Percentiles rank a stretch among this genome's conserved stretches.
Conservation (phyloP, 2,329 filamentous ascomycete genomes). For the Colletotrichum tofieldiae region DNA sequence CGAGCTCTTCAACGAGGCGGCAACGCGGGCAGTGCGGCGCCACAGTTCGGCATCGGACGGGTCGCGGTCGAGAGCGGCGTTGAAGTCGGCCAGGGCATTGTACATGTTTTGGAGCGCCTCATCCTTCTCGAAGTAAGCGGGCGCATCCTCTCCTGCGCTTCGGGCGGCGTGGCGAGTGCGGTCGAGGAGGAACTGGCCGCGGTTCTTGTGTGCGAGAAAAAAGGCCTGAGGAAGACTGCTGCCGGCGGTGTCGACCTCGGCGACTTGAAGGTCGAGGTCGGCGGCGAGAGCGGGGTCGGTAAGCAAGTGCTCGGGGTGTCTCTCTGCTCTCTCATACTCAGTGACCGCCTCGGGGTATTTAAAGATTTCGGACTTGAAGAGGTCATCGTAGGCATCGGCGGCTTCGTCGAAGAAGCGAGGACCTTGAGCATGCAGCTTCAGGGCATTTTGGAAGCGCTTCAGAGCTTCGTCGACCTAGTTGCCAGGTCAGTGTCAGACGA, state of each 20-base stretch:
- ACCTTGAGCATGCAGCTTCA: conserved; percentile 93
- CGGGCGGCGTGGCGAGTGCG: conserved; percentile 70
- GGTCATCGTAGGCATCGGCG: conserved; percentile 82
- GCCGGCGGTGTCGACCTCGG: conserved; percentile 80
- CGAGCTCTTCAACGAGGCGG: conserved; percentile 69
- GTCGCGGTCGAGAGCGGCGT: conserved; percentile 73
- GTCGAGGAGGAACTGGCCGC: conserved; percentile 93
- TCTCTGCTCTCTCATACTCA: conserved; percentile 83
- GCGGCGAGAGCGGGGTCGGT: conserved; percentile 65
- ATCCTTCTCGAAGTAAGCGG: conserved; percentile 55
- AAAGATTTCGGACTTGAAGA: conserved; percentile 96
- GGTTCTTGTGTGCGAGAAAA: conserved; percentile 95
- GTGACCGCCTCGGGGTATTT: conserved; percentile 89
- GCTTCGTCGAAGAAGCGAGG: conserved; percentile 83
- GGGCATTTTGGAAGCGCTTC: conserved; percentile 91
- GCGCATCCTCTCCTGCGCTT: conserved; percentile 45
- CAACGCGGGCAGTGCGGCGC: conserved; percentile 73
- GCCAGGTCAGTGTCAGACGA: background rate
- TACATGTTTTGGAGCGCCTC: conserved; percentile 57
- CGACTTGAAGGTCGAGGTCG: conserved; percentile 70
- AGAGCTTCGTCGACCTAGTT: conserved; percentile 90
- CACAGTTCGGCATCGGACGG: conserved; percentile 79
- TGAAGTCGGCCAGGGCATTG: conserved; percentile 70
- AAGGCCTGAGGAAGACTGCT: conserved; percentile 90
- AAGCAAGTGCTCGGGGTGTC: conserved; percentile 65